Evolutionary conservation across 345 rosid genomes (phyloP), one percentile per base, ranked within the genome.

Genomic region (Carallia brachiata): DNA sequence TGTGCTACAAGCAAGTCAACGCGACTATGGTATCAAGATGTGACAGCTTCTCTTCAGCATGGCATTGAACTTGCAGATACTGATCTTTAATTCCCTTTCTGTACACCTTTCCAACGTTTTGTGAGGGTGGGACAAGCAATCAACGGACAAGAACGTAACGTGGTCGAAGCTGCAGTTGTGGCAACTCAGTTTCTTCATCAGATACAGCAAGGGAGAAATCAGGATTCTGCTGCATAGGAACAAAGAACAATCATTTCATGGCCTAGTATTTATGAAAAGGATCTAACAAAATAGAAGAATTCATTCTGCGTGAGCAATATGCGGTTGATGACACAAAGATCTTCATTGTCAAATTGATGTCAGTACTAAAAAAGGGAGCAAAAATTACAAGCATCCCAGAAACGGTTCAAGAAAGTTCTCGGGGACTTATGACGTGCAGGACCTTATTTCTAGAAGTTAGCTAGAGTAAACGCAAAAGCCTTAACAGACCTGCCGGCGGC

Each of bases 141-240:
- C 74, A 82, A 23, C 7, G 63, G 34, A 74, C 59, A 28, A 60
- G 78, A 63, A 83, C 52, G 6, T 72, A 16, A 1, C 70, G 75
- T 4, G 87, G 66, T 31, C 18, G 71, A 63, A 79, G 40, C 47
- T 56, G 79, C 54, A 61, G 58, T 52, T 37, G 75, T 19, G 77
- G 75, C 73, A 82, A 59, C 59, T 85, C 93, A 12, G 69, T 80
- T 76, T 86, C 89, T 79, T 86, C 89, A 52, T 84, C 87, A 0
- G 78, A 70, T 30, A 69, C 23, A 6, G 62, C 63, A 1, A 74
- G 19, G 4, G 69, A 19, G 18, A 75, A 19, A n/a, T 55, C 79
- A 58, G 79, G 74, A 73, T 70, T 75, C 85, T 83, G 63, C 3
- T 52, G 52, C 64, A 52, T 6, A 52, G 7, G 12, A 63, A 37